Evolutionary conservation across 208 protist genomes (phyloP).

Genomic region (Trypanosoma cruzi): DNA sequence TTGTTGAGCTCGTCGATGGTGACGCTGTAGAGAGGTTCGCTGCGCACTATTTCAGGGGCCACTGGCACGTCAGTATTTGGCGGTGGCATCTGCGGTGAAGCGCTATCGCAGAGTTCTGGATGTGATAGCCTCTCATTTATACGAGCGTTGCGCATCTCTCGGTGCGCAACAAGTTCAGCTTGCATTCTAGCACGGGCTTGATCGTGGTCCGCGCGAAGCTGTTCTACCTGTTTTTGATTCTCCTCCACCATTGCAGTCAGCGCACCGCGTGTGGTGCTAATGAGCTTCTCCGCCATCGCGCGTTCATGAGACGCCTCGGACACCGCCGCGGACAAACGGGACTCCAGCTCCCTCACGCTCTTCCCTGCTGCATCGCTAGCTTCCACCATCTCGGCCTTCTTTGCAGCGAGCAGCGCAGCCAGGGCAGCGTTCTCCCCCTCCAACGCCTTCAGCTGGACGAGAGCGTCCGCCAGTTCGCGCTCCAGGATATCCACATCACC

Average conservation of each 20-base stretch:
- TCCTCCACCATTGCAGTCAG: neutral
- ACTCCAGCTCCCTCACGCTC: neutral
- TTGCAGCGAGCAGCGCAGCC: neutral
- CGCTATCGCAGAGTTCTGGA: neutral
- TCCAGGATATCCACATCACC: neutral
- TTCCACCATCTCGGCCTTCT: neutral
- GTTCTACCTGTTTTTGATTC: neutral
- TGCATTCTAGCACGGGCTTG: neutral
- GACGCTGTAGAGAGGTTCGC: neutral
- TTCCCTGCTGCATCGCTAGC: neutral
- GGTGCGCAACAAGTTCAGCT: neutral
- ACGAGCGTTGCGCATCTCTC: neutral
- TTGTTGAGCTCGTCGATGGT: neutral
- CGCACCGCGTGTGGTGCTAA: neutral
- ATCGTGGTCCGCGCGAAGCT: neutral
- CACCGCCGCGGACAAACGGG: neutral
- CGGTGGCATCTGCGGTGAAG: neutral
- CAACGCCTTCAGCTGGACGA: neutral
- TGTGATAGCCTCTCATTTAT: neutral
- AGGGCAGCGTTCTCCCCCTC: neutral
- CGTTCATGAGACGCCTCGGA: neutral
- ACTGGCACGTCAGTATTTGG: neutral
- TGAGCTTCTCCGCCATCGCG: neutral
- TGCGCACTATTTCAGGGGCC: neutral
- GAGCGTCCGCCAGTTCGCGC: neutral